Percentiles rank a stretch among this genome's conserved stretches.
Evolutionary conservation across 2,329 filamentous ascomycete species (phyloP).

Genomic region (Exophiala alcalophila): DNA sequence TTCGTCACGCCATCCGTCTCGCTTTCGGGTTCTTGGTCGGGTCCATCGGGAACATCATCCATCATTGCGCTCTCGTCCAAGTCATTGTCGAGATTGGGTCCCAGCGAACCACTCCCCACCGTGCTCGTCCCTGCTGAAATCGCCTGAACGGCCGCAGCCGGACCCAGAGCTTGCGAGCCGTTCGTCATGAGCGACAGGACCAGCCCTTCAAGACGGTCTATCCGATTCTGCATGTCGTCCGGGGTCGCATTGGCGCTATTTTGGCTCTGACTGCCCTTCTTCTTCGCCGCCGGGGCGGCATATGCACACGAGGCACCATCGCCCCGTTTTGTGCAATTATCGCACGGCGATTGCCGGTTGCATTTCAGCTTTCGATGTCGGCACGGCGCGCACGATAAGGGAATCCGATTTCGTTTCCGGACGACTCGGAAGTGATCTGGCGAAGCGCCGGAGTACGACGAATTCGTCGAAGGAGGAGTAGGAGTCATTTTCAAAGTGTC

Average conservation of each 20-base stretch:
- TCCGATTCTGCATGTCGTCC: slow-evolving; percentile 98
- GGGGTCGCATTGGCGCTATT: slow-evolving; percentile 56
- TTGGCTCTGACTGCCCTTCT: slow-evolving; percentile 62
- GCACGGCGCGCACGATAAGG: slow-evolving; percentile 87
- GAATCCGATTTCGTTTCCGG: slow-evolving; percentile 86
- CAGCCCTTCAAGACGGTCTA: slow-evolving; percentile 88
- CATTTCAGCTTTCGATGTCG: slow-evolving; percentile 93
- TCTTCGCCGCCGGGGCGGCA: slow-evolving; percentile 66
- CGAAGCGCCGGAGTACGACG: slow-evolving; percentile 68
- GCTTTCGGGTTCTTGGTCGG: slow-evolving; percentile 61
- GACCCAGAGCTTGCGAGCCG: slow-evolving; percentile 62
- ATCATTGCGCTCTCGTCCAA: slow-evolving; percentile 34
- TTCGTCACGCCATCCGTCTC: slow-evolving; percentile 69
- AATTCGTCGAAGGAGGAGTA: slow-evolving; percentile 73
- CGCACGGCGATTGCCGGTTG: slow-evolving; percentile 84
- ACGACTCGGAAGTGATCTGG: slow-evolving; percentile 87
- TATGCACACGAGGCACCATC: slow-evolving; percentile 82
- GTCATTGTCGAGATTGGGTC: slow-evolving; percentile 37
- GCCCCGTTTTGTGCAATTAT: slow-evolving; percentile 88
- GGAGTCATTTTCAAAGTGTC: slow-evolving; percentile 58
- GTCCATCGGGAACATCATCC: slow-evolving; percentile 56
- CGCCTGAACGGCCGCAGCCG: slow-evolving; percentile 55
- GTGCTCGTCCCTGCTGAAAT: slow-evolving; percentile 39
- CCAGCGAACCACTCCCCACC: slow-evolving; percentile 41
- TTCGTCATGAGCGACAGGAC: slow-evolving; percentile 94